Evolutionary conservation across 2,329 filamentous ascomycete genomes (phyloP).

Genomic region (Coleophoma crateriformis): DNA sequence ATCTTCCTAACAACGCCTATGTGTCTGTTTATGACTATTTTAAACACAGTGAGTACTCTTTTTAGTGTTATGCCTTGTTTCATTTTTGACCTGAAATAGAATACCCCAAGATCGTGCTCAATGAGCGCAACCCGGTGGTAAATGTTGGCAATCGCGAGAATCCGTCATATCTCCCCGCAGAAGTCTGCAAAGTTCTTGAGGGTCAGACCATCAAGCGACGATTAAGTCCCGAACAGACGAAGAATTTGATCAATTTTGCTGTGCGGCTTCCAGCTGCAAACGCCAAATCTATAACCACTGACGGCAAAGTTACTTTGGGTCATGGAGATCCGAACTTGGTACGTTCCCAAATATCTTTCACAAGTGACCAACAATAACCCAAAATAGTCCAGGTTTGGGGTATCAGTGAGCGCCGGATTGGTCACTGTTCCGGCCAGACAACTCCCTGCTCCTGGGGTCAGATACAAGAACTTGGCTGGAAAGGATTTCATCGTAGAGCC

Average conservation of each 20-base stretch:
- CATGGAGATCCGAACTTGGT: slow-evolving; percentile 42
- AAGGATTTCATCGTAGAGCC: slow-evolving; percentile 18
- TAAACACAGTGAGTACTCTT: slow-evolving; percentile 26
- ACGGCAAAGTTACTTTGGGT: slow-evolving; percentile 51
- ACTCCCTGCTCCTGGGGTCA: slow-evolving; percentile 52
- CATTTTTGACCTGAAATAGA: slow-evolving; percentile 15
- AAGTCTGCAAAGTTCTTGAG: slow-evolving; percentile 56
- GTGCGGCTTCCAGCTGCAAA: slow-evolving; percentile 63
- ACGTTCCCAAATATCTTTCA: neutral
- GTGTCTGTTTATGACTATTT: slow-evolving; percentile 55
- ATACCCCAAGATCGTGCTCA: slow-evolving; percentile 45
- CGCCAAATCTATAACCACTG: slow-evolving; percentile 55
- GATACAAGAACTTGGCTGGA: slow-evolving; percentile 38
- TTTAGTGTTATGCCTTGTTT: neutral
- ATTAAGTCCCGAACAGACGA: slow-evolving; percentile 55
- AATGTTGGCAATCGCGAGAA: slow-evolving; percentile 56
- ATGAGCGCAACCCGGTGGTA: slow-evolving; percentile 47
- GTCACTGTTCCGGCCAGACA: slow-evolving; percentile 70
- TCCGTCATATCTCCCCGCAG: slow-evolving; percentile 61
- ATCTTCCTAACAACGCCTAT: slow-evolving; percentile 29
- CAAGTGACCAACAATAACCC: neutral
- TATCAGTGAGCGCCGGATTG: slow-evolving; percentile 50
- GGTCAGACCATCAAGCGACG: slow-evolving; percentile 60
- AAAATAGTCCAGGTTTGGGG: slow-evolving; percentile 48
- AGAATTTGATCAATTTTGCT: slow-evolving; percentile 66